Conservation (phyloP, 352 stramenopile species). For the Pythium chondricola region DNA sequence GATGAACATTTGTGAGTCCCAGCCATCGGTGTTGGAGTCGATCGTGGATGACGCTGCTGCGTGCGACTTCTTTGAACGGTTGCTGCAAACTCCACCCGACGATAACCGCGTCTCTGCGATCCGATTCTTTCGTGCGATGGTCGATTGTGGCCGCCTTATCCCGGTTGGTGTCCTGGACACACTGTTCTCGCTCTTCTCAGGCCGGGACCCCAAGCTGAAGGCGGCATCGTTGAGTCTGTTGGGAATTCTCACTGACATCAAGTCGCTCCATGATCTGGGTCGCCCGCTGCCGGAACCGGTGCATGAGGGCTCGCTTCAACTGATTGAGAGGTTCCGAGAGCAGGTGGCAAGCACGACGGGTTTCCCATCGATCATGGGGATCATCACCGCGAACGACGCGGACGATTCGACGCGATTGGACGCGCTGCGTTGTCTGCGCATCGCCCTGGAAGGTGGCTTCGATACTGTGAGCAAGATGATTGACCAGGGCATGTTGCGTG, state of each 20-base stretch:
- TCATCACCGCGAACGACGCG: constrained; percentile 34
- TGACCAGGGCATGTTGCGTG: constrained; percentile 62
- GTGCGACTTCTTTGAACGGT: constrained; percentile 69
- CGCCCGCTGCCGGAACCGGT: constrained; percentile 34
- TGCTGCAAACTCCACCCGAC: constrained; percentile 70
- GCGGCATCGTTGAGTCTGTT: constrained; percentile 51
- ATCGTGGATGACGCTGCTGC: constrained; percentile 53
- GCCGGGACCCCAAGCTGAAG: constrained; percentile 42
- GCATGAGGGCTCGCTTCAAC: constrained; percentile 32
- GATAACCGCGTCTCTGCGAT: constrained; percentile 67
- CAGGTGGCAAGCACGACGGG: constrained; percentile 49
- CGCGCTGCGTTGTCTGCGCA: constrained; percentile 65
- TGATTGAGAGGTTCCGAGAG: constrained; percentile 58
- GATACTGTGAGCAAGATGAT: constrained; percentile 55
- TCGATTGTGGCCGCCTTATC: constrained; percentile 49
- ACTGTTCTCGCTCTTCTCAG: constrained; percentile 62
- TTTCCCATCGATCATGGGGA: constrained; percentile 58
- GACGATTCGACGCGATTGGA: constrained; percentile 43
- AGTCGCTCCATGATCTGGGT: constrained; percentile 37
- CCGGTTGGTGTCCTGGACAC: constrained; percentile 59
- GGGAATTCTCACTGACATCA: constrained; percentile 43
- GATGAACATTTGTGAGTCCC: constrained; percentile 77
- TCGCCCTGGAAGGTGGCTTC: constrained; percentile 48
- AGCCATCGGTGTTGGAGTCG: constrained; percentile 56
- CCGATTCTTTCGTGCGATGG: constrained; percentile 57